Evolutionary conservation across 2,329 filamentous ascomycete species (phyloP).

Genomic region (Berkeleyomyces basicola): DNA sequence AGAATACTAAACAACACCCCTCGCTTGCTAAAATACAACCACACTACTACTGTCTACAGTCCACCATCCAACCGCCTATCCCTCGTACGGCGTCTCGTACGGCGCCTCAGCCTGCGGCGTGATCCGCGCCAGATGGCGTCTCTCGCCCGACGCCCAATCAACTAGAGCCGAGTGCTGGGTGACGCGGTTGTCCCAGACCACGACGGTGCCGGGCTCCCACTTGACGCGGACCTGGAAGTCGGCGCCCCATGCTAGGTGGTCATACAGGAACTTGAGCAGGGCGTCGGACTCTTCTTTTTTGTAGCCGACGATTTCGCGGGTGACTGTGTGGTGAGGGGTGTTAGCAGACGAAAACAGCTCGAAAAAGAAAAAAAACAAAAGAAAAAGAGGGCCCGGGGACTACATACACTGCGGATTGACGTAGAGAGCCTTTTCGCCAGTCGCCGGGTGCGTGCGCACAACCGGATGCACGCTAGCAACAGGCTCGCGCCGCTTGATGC

Average conservation of each 20-base stretch:
- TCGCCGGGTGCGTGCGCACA: slow-evolving; percentile 64
- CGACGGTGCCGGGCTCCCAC: slow-evolving; percentile 66
- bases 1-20: too few relatives aligned
- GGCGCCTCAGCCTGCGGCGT: slow-evolving; percentile 70
- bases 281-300: slow-evolving; percentile 78
- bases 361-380: not conserved
- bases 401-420: slow-evolving; percentile 63
- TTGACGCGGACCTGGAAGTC: slow-evolving; percentile 45
- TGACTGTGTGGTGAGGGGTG: slow-evolving; percentile 34
- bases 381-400: slow-evolving; percentile 17
- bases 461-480: slow-evolving; percentile 61
- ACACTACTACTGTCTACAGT: not conserved
- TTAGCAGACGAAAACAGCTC: not conserved
- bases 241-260: slow-evolving; percentile 35
- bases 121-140: slow-evolving; percentile 65
- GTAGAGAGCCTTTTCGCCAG: slow-evolving; percentile 69
- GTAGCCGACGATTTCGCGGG: slow-evolving; percentile 60
- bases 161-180: slow-evolving; percentile 64
- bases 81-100: slow-evolving; percentile 14
- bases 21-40: not conserved
- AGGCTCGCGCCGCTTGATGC: slow-evolving; percentile 59
- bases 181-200: slow-evolving; percentile 75
- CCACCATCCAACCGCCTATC: not conserved
- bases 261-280: slow-evolving; percentile 53
- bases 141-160: slow-evolving; percentile 65